phyloP scores from a whole-genome alignment of 2,329 filamentous ascomycete genomes.

The Penicillium sp. region DNA sequence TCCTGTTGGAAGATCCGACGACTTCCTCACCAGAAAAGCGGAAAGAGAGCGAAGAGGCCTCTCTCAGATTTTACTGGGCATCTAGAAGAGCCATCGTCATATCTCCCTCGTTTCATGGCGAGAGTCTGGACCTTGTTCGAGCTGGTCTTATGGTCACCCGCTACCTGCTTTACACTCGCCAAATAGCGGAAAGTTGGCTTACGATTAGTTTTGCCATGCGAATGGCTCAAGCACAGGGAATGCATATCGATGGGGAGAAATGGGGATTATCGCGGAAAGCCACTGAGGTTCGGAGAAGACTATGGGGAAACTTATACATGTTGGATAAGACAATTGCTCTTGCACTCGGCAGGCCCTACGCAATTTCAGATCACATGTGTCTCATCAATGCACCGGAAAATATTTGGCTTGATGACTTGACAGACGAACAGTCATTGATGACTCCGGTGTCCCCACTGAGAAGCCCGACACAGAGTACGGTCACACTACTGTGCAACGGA shows the following conservation, averaged over 20 bases:
- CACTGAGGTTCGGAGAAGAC: conserved; percentile 42
- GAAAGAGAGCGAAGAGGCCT: conserved; percentile 43
- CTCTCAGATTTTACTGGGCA: conserved; percentile 49
- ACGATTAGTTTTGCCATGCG: conserved; percentile 50
- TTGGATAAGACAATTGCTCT: conserved; percentile 48
- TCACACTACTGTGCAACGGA: conserved; percentile 36
- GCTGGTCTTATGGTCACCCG: conserved; percentile 45
- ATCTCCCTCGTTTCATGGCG: conserved; percentile 48
- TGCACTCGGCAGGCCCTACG: conserved; percentile 46
- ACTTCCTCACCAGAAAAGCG: conserved; percentile 39
- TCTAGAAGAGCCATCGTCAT: conserved; percentile 46
- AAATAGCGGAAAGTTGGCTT: conserved; percentile 47
- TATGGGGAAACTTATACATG: conserved; percentile 48
- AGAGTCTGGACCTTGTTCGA: conserved; percentile 46
- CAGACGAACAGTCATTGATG: conserved; percentile 33
- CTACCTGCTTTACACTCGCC: conserved; percentile 45
- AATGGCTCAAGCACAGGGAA: conserved; percentile 50
- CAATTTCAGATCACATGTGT: conserved; percentile 46
- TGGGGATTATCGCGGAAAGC: conserved; percentile 44
- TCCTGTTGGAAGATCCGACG: conserved; percentile 40
- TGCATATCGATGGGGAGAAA: conserved; percentile 49
- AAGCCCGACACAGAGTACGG: conserved; percentile 41
- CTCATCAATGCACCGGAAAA: conserved; percentile 44
- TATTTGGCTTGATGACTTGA: conserved; percentile 43
- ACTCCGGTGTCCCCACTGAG: conserved; percentile 29